A percentile compares a stretch with the other conserved stretches of the same genome.
phyloP scores from a whole-genome alignment of 164 flowering plant species.

The Aristolochia contorta region DNA sequence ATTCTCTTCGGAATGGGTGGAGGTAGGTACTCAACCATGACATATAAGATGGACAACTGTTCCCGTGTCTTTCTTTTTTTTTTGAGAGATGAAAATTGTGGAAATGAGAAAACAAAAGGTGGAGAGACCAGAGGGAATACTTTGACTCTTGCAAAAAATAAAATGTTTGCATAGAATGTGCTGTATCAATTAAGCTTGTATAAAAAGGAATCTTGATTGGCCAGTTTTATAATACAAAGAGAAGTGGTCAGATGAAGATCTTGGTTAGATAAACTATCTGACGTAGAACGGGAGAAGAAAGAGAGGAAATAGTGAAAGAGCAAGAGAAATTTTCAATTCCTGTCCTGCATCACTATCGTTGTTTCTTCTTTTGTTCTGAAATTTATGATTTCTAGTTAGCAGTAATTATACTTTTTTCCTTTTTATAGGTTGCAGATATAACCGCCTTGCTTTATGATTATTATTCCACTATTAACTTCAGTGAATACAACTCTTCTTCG shows the following conservation, averaged over 20 bases:
- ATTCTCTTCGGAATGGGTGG: slow-evolving; percentile 74
- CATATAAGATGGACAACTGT: background rate
- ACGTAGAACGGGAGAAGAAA: too few species aligned
- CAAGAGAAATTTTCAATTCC: too few species aligned
- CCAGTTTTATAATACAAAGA: too few species aligned
- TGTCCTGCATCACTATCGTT: too few species aligned
- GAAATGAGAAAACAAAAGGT: background rate
- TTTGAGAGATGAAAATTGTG: background rate
- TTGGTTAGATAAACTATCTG: too few species aligned
- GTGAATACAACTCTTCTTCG: slow-evolving; percentile 20
- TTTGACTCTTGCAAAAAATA: background rate
- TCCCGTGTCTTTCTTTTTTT: background rate
- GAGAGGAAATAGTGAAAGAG: too few species aligned
- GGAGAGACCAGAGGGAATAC: background rate
- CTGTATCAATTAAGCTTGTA: background rate
- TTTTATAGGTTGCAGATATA: slow-evolving; percentile 53
- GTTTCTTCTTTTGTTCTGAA: background rate
- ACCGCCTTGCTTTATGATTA: slow-evolving; percentile 50
- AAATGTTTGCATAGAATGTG: background rate
- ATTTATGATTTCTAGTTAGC: background rate
- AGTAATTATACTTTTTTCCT: background rate
- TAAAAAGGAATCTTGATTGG: background rate
- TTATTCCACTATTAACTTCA: slow-evolving; percentile 29
- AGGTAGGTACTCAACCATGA: slow-evolving; percentile 33
- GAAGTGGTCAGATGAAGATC: too few species aligned